Conservation (phyloP, 177 flowering plant genomes). For the Vitis hybrid region DNA sequence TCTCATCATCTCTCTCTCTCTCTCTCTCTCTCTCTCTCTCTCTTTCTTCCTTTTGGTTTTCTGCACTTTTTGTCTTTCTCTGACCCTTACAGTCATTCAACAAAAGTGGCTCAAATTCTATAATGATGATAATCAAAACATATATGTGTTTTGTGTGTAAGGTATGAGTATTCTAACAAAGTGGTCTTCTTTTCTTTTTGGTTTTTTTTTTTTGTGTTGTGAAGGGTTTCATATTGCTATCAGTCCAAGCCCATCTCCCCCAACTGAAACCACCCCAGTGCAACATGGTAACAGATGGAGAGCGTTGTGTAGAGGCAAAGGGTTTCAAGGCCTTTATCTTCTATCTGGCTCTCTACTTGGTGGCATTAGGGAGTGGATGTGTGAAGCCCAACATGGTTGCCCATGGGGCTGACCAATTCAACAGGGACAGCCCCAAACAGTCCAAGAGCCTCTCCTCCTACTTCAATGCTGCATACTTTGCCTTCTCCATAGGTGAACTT, state of each 20-base stretch:
- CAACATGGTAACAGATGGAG: conserved; percentile 40
- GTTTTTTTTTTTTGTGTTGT: background rate
- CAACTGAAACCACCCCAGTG: conserved; percentile 79
- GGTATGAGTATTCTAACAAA: no score
- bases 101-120: no score
- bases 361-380: conserved; percentile 96
- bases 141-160: no score
- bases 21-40: no score
- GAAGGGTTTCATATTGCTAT: conserved; percentile 86
- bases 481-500: conserved; percentile 86
- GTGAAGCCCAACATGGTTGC: conserved; percentile 95
- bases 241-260: conserved; percentile 90
- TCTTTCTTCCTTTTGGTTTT: background rate
- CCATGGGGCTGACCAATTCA: conserved; percentile 95
- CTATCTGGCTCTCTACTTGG: conserved; percentile 80
- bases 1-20: no score
- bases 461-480: conserved; percentile 92
- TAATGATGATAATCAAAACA: no score
- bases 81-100: no score
- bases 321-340: conserved; percentile 76
- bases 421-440: conserved; percentile 40
- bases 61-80: conserved; percentile 11
- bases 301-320: conserved; percentile 57
- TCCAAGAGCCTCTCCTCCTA: conserved; percentile 75
- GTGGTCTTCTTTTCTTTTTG: background rate